Percentiles rank a stretch among this genome's conserved stretches.
Evolutionary conservation across 371 early-diverging fungal species (phyloP).

Genomic region (Coemansia sp.): DNA sequence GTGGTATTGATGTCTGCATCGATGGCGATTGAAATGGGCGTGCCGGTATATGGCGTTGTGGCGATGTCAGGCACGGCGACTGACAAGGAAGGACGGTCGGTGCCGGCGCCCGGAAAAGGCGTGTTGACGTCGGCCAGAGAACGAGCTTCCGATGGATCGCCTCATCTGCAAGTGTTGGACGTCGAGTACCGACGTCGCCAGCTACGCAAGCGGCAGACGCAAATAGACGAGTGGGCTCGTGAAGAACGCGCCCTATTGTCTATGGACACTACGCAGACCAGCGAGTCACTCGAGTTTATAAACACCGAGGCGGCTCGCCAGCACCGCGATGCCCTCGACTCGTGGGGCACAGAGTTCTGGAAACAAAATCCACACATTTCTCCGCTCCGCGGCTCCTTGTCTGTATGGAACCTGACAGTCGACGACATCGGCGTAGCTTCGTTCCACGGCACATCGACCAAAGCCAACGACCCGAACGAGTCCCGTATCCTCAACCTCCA

Average conservation of each 20-base stretch:
- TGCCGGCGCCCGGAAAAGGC: conserved; percentile 95
- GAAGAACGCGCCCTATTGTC: conserved; percentile 60
- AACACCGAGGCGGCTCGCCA: conserved; percentile 79
- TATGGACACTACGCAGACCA: conserved; percentile 59
- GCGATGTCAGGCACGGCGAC: conserved; percentile 91
- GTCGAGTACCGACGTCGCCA: conserved; percentile 88
- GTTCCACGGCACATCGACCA: conserved; percentile 97
- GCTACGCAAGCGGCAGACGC: conserved; percentile 71
- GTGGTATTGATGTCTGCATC: conserved; percentile 89
- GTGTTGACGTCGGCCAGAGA: conserved; percentile 76
- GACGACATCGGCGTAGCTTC: conserved; percentile 94
- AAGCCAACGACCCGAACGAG: conserved; percentile 97
- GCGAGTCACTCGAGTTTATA: conserved; percentile 63
- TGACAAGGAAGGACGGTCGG: conserved; percentile 93
- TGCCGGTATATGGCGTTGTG: conserved; percentile 90
- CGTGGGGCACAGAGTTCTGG: conserved; percentile 73
- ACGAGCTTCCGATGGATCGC: conserved; percentile 58
- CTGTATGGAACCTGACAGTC: conserved; percentile 84
- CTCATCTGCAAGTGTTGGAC: conserved; percentile 88
- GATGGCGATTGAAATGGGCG: conserved; percentile 91
- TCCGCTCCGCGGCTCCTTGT: conserved; percentile 89
- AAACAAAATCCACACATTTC: conserved; percentile 78
- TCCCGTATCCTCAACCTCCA: conserved; percentile 89
- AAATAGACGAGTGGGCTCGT: conserved; percentile 83
- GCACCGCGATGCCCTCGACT: conserved; percentile 76